Base-by-base conservation (phyloP, 2,329 filamentous ascomycete species). In the Scedosporium aurantiacum region DNA sequence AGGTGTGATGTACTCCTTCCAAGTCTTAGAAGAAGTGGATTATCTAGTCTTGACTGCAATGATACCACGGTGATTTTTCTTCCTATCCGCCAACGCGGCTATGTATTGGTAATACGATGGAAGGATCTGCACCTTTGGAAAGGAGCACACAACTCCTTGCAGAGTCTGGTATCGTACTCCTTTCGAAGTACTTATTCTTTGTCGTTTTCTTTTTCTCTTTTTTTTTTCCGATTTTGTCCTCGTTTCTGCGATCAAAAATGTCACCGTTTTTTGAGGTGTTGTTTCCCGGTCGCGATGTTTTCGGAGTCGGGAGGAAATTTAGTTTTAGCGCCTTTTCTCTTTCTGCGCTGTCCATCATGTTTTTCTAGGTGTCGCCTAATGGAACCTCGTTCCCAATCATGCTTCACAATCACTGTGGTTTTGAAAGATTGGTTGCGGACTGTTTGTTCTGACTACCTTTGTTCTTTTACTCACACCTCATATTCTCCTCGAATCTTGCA, bases 11-110 rank as follows among this genome's bases (percentile, higher is more conserved):
- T 18, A 18, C 23, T 52, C 25, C 37, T 60, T 50, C 14, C 23
- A 52, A 32, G 41, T 52, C 47, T 50, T 45, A 60, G 40, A 60
- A 52, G 58, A 60, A 52, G 58, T 60, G 58, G 58, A 50, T 52
- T 52, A 60, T 28, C 32, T 60, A 23, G 57, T 41, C 21, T 45
- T 60, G 58, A 32, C 28, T 60, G 58, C 58, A 50, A 52, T 27
- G 58, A 60, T 60, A 60, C 58, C 58, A 60, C 50, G 18, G 23
- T 60, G 58, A 32, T 52, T 50, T 60, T 32, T 50, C 43, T 37
- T 60, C 50, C 50, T 54, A 27, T 54, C 50, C 50, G 50, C 23
- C 50, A 54, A 23, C 5, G 21, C 50, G 50, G 50, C 50, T 28
- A 54, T 54, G 50, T 54, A 54, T 23, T 54, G 50, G 50, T 54